Evolutionary conservation across 2,329 filamentous ascomycete species (phyloP), one percentile per base, ranked within the genome.

Genomic region (Fusarium pininemorale): DNA sequence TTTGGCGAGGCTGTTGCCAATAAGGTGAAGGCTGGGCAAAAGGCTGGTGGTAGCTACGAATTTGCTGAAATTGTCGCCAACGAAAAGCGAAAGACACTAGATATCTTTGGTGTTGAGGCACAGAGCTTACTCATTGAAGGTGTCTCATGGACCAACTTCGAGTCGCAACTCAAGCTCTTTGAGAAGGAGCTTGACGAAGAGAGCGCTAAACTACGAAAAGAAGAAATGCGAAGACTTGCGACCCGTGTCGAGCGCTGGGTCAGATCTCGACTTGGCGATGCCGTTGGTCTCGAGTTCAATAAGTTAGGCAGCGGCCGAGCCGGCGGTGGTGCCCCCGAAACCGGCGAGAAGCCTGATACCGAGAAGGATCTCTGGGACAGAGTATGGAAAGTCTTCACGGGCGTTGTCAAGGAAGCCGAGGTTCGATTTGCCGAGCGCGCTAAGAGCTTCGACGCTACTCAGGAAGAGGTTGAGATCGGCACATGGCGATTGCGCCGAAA

Each of bases 301-400:
- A 96, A 95, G 81, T 90, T 98, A 55, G 96, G 96, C 8, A 96
- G 94, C 41, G 95, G 95, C 20, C 90, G 95, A 78, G 94, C 90
- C 61, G 95, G 95, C 13, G 90, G 90, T 57, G 94, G 94, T 60
- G 94, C 94, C 1, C 93, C 95, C 2, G 94, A 95, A 78, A 87
- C 88, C 9, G 93, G 92, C 5, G 92, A 94, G 66, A 94, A 92
- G 82, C 91, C 92, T 4, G 79, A 87, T 2, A 85, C 89, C 0
- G 96, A 98, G 82, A 95, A 93, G 81, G 93, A 95, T 63, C 90
- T 99, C 22, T 99, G 97, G 96, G 96, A 99, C 81, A 91, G 96
- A 44, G 93, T 99, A 79, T 99, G 96, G 96, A 90, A 84, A 38
- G 90, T 94, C 41, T 99, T 99, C 79, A 91, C 90, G 12, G 89